Conservation (phyloP, 2,329 filamentous ascomycete genomes). For the Akanthomyces dipterigenus region DNA sequence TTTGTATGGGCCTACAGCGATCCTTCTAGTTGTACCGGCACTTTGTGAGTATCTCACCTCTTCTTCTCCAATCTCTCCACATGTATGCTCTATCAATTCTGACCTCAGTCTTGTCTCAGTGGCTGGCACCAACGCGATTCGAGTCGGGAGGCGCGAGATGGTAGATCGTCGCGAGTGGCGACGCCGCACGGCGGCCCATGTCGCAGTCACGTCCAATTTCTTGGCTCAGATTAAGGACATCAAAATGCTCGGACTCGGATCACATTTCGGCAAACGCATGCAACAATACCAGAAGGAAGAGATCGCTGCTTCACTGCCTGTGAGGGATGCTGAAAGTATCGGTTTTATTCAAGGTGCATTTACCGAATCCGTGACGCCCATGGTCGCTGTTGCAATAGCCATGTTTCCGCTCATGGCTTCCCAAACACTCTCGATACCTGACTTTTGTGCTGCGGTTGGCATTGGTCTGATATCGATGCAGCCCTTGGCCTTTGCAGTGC, state of each 20-base stretch:
- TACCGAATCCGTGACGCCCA: background rate
- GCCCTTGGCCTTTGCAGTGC: background rate
- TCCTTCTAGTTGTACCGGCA: too few species aligned
- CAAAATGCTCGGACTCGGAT: background rate
- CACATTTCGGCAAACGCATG: background rate
- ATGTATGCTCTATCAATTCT: too few species aligned
- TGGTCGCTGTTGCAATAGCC: background rate
- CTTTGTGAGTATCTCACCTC: too few species aligned
- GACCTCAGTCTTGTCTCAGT: too few species aligned
- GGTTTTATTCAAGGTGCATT: background rate
- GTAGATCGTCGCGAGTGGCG: too few species aligned
- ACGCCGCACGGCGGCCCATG: too few species aligned
- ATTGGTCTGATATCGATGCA: background rate
- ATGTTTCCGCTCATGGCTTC: background rate
- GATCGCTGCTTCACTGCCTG: background rate
- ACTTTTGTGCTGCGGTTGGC: background rate
- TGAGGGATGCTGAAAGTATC: background rate
- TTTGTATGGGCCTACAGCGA: too few species aligned
- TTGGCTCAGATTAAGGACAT: too few species aligned
- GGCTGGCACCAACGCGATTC: too few species aligned
- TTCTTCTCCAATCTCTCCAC: too few species aligned
- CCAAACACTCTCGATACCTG: background rate
- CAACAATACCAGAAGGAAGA: background rate
- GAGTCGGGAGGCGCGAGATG: too few species aligned
- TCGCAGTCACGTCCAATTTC: too few species aligned